phyloP scores from a whole-genome alignment of 352 stramenopile genomes.

The Phytophthora melonis region DNA sequence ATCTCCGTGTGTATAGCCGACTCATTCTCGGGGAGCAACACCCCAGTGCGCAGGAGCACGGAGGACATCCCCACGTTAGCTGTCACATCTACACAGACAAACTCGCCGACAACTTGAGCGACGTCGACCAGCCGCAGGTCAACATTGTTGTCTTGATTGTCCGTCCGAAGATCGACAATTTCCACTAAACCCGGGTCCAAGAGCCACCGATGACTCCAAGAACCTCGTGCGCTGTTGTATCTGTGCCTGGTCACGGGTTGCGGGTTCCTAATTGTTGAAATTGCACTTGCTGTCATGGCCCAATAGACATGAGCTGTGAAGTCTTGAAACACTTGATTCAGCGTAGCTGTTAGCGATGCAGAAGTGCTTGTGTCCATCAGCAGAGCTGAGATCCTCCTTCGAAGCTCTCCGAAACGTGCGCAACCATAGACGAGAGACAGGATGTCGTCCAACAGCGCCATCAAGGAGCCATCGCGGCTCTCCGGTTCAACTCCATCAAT shows the following conservation, averaged over 20 bases:
- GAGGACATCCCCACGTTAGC: background rate
- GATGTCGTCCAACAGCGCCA: background rate
- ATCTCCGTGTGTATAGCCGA: background rate
- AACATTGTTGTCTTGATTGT: background rate
- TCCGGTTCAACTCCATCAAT: background rate
- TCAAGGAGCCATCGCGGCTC: background rate
- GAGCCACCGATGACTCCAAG: conserved; percentile 30
- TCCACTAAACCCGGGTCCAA: conserved; percentile 25
- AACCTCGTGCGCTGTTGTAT: background rate
- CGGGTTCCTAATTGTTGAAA: background rate
- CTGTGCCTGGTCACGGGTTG: background rate
- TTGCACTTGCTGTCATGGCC: background rate
- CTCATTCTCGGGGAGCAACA: background rate
- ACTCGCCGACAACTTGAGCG: background rate
- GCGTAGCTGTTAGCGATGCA: background rate
- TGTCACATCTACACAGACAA: background rate
- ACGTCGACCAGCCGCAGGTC: background rate
- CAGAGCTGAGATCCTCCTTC: background rate
- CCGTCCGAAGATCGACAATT: background rate
- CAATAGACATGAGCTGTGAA: background rate
- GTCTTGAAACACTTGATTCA: background rate
- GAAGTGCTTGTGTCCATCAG: background rate
- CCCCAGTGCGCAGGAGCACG: background rate
- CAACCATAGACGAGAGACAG: background rate
- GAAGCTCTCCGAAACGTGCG: background rate